Base-by-base conservation (phyloP, 164 flowering plant genomes). In the Aristolochia californica region DNA sequence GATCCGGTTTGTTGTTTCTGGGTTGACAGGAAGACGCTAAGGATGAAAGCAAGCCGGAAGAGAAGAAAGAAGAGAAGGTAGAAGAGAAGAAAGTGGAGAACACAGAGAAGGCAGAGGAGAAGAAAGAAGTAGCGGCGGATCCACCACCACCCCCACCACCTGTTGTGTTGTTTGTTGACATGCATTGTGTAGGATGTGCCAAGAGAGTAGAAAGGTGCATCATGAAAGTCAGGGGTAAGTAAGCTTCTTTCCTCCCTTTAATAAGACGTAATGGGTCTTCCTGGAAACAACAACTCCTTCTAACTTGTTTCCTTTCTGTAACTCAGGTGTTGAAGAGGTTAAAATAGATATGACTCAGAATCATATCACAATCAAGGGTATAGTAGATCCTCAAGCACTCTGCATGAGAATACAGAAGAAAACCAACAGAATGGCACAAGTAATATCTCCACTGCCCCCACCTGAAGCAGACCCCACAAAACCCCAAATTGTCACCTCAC, bases 151-250 rank as follows among this genome's bases (percentile, higher is more conserved):
- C 95, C 0, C 87, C 85, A 0, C 40, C 73, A 5, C 91, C 95
- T 2, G 73, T 82, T 61, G 80, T 88, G 5, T 60, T 91, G 75
- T 77, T 47, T 58, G 83, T 88, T 25, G 95, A 88, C 69, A 73
- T 91, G 84, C 96, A 91, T 74, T 91, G 98, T 67, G 78, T 80
- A 8, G 96, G 98, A 12, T 91, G 98, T 66, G 88, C 95, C 17
- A 91, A 82, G 82, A 88, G 81, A 74, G 81, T 91, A 48, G 84
- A 86, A 70, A 81, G 76, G 65, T 78, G 81, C 65, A 76, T 86
- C 61, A 59, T 75, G 73, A 83, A 75, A 61, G 71, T 75, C 40
- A 83, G 80, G 84, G 98, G 95, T 91, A 1, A 52, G 21, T 59
- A 55, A 28, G 25, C 21, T 48, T 53, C 38, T 20, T 28, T 56